Conservation (phyloP, 1,139 yeast genomes). For the Pneumocystis oryctolagi region DNA sequence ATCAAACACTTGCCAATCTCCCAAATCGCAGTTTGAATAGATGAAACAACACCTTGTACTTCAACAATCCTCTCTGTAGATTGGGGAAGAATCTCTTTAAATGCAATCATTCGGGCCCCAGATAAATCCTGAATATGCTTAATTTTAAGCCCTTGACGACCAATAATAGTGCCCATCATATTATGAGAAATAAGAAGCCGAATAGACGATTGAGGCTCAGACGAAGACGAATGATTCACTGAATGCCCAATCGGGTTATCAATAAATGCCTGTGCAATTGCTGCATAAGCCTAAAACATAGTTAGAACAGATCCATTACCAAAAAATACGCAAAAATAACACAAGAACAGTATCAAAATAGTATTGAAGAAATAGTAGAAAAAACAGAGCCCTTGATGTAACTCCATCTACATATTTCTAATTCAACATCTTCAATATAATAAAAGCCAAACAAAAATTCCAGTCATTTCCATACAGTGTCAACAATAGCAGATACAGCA, state of each 20-base stretch:
- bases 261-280: conserved; percentile 30
- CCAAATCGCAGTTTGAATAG: conserved; percentile 44
- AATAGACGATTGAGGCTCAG: conserved; percentile 19
- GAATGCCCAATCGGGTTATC: conserved; percentile 24
- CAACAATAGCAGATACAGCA: too few relatives aligned
- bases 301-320: conserved; percentile 20
- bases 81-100: conserved; percentile 69
- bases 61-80: conserved; percentile 82
- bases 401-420: too few relatives aligned
- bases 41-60: conserved; percentile 63
- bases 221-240: conserved; percentile 20
- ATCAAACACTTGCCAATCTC: conserved; percentile 58
- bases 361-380: not conserved
- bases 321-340: not conserved
- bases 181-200: conserved; percentile 68
- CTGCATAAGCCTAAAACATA: conserved; percentile 39
- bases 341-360: not conserved
- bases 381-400: too few relatives aligned
- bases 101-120: conserved; percentile 71
- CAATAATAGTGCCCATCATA: conserved; percentile 84
- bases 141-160: conserved; percentile 69
- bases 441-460: too few relatives aligned
- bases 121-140: conserved; percentile 61
- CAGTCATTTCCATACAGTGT: too few relatives aligned
- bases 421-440: too few relatives aligned